Evolutionary conservation across 805 yeast species (phyloP).

Genomic region (Ogataea methylovora): DNA sequence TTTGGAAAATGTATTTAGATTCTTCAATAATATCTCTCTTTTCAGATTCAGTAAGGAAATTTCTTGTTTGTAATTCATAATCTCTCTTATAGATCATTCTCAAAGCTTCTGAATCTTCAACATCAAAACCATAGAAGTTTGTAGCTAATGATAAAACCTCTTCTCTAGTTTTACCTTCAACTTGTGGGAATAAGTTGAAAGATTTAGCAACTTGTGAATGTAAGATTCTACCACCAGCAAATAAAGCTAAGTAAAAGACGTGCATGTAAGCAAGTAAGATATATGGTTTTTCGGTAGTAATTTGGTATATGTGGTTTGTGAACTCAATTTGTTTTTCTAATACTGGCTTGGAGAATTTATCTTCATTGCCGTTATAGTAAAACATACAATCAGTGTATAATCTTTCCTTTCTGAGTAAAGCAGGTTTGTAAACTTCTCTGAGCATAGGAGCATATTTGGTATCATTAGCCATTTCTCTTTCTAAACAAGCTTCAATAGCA

Average conservation of each 20-base stretch:
- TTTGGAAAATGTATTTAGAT: slow-evolving; percentile 54
- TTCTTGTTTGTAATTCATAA: slow-evolving; percentile 71
- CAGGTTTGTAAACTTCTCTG: slow-evolving; percentile 59
- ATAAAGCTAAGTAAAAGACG: slow-evolving; percentile 75
- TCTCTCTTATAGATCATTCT: slow-evolving; percentile 64
- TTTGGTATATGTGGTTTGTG: slow-evolving; percentile 48
- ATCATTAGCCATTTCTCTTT: slow-evolving; percentile 33
- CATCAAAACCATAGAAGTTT: slow-evolving; percentile 62
- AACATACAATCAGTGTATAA: slow-evolving; percentile 58
- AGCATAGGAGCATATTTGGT: slow-evolving; percentile 40
- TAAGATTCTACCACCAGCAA: slow-evolving; percentile 80
- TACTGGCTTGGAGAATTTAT: slow-evolving; percentile 51
- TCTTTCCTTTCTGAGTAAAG: slow-evolving; percentile 52
- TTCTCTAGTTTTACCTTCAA: slow-evolving; percentile 55
- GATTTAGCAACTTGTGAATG: slow-evolving; percentile 59
- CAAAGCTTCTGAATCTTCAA: slow-evolving; percentile 55
- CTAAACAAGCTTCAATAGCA: slow-evolving; percentile 49
- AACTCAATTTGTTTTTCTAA: slow-evolving; percentile 57
- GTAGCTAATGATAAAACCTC: slow-evolving; percentile 59
- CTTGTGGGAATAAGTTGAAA: slow-evolving; percentile 68
- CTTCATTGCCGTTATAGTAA: slow-evolving; percentile 48
- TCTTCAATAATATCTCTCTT: slow-evolving; percentile 66
- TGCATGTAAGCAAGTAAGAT: slow-evolving; percentile 74
- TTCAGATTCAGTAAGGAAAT: slow-evolving; percentile 59
- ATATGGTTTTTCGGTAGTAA: slow-evolving; percentile 57